A percentile compares a stretch with the other conserved stretches of the same genome.
phyloP scores from a whole-genome alignment of 441 rosid species.

The Euphorbia schlechtendalii region DNA sequence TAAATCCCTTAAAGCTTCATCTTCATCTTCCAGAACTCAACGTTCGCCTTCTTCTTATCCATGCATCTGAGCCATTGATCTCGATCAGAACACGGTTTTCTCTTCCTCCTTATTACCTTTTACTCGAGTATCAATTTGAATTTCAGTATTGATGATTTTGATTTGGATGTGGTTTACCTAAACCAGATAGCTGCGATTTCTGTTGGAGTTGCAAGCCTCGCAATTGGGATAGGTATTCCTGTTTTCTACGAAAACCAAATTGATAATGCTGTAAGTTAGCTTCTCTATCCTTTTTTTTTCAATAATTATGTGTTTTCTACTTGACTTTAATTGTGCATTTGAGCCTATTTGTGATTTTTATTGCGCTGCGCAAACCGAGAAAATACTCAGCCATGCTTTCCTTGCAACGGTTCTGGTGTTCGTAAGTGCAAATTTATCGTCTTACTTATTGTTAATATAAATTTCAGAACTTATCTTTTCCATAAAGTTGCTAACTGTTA shows the following conservation, averaged over 20 bases:
- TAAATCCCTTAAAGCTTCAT: constrained; percentile 22
- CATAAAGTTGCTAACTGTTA: neutral
- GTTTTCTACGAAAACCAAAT: constrained; percentile 82
- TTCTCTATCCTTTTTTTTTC: neutral
- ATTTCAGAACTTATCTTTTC: neutral
- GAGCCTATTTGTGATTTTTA: neutral
- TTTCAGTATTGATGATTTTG: constrained; percentile 2
- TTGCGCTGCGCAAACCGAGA: constrained; percentile 66
- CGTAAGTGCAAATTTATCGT: constrained; percentile 41
- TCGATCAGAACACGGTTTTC: constrained; percentile 82
- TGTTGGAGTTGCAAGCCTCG: constrained; percentile 80
- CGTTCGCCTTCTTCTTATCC: constrained; percentile 49
- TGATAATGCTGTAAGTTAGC: constrained; percentile 65
- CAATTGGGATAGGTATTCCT: constrained; percentile 78
- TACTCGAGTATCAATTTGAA: neutral
- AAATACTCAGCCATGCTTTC: constrained; percentile 91
- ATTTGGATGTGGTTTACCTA: neutral
- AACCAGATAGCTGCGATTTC: constrained; percentile 74
- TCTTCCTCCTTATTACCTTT: neutral
- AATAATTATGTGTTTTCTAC: neutral
- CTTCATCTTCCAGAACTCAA: constrained; percentile 27
- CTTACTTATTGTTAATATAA: neutral
- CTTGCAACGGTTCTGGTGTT: constrained; percentile 91
- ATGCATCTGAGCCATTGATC: constrained; percentile 57
- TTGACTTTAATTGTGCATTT: neutral